phyloP scores from a whole-genome alignment of 2,329 filamentous ascomycete genomes.

The Coniella vitis region DNA sequence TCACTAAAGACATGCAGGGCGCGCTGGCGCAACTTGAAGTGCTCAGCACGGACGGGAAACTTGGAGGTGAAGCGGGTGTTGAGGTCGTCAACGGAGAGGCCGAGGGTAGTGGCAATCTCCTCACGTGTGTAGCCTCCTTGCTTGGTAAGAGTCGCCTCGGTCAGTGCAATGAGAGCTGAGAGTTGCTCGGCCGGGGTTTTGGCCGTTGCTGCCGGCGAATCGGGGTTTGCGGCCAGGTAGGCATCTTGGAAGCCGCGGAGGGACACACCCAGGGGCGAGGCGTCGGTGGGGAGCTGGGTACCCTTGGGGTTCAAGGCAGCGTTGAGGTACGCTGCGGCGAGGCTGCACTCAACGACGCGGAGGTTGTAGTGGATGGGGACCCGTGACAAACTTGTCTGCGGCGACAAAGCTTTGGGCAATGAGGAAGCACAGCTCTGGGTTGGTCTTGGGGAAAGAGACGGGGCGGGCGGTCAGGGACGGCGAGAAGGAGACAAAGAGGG shows the following conservation, averaged over 20 bases:
- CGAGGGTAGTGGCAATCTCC: slow-evolving; percentile 69
- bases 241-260: slow-evolving; percentile 81
- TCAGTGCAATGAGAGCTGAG: slow-evolving; percentile 61
- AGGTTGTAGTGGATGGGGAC: slow-evolving; percentile 93
- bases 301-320: slow-evolving; percentile 49
- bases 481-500: slow-evolving; percentile 84
- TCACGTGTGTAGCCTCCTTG: slow-evolving; percentile 82
- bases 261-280: slow-evolving; percentile 73
- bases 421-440: slow-evolving; percentile 81
- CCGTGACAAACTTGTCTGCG: slow-evolving; percentile 91
- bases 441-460: slow-evolving; percentile 73
- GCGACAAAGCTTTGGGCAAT: slow-evolving; percentile 92
- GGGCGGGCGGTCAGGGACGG: slow-evolving; percentile 70
- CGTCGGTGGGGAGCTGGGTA: slow-evolving; percentile 64
- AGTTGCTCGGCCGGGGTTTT: slow-evolving; percentile 55
- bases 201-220: slow-evolving; percentile 27
- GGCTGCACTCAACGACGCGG: slow-evolving; percentile 87
- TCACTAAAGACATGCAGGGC: slow-evolving; percentile 88
- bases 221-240: slow-evolving; percentile 57
- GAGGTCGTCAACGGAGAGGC: slow-evolving; percentile 62
- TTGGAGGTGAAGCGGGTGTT: slow-evolving; percentile 75
- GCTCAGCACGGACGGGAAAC: slow-evolving; percentile 82
- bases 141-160: slow-evolving; percentile 64
- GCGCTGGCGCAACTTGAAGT: slow-evolving; percentile 81
- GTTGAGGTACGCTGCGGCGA: slow-evolving; percentile 68